A percentile compares a stretch with the other conserved stretches of the same genome.
These are phyloP conservation scores for Saturnispora hagleri DNA, from an alignment of 805 yeast genomes.

Conservation along the genomic window DNA sequence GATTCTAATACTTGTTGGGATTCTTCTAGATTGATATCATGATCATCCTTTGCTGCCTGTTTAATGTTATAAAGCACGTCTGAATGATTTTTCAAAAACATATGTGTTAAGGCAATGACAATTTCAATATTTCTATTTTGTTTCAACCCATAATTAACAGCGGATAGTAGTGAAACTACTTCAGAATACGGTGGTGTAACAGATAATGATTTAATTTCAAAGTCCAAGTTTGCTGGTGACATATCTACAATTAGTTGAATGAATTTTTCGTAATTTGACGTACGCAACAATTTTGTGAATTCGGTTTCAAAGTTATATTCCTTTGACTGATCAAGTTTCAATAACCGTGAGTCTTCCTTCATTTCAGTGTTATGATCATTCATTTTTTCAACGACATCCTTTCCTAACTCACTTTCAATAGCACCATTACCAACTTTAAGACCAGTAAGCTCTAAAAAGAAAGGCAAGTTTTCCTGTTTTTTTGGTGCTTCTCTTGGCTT, in stretches of 20 bases:
- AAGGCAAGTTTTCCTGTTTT: slow-evolving; percentile 70
- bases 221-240: slow-evolving; percentile 71
- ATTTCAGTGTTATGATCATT: slow-evolving; percentile 18
- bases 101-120: slow-evolving; percentile 68
- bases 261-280: slow-evolving; percentile 45
- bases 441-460: slow-evolving; percentile 66
- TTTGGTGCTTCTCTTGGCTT: slow-evolving; percentile 86
- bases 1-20: slow-evolving; percentile 29
- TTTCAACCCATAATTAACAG: slow-evolving; percentile 50
- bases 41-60: slow-evolving; percentile 11
- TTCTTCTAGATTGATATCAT: slow-evolving; percentile 23
- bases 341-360: slow-evolving; percentile 17
- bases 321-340: slow-evolving; percentile 29
- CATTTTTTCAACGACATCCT: slow-evolving; percentile 21
- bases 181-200: slow-evolving; percentile 60
- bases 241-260: slow-evolving; percentile 45
- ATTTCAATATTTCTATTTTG: slow-evolving; percentile 62
- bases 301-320: slow-evolving; percentile 55
- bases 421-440: slow-evolving; percentile 67
- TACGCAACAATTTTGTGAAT: slow-evolving; percentile 59
- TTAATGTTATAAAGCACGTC: slow-evolving; percentile 46
- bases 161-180: slow-evolving; percentile 54
- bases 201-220: slow-evolving; percentile 77
- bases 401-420: slow-evolving; percentile 34
- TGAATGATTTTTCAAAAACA: slow-evolving; percentile 72